phyloP scores from a whole-genome alignment of 176 grass and related monocot species.

The Triticum urartu region DNA sequence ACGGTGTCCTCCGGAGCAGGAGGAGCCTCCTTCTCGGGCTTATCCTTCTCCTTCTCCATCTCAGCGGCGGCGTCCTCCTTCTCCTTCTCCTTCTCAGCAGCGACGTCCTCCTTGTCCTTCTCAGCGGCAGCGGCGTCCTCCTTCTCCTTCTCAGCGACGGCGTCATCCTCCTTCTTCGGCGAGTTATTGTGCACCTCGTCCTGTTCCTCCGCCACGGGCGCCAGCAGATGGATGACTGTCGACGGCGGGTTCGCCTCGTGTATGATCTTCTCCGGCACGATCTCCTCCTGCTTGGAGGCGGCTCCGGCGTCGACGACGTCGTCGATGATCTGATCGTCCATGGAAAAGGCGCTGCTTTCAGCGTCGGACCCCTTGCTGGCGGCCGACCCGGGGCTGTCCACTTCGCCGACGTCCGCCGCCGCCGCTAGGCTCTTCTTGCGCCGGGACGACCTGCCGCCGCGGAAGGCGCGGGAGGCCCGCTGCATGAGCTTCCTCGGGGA shows the following conservation, averaged over 20 bases:
- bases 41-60: neutral
- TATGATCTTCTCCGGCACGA: conserved; percentile 56
- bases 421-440: neutral
- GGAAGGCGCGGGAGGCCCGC: conserved; percentile 42
- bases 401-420: neutral
- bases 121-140: neutral
- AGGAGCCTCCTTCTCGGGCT: too few relatives aligned
- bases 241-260: conserved; percentile 16
- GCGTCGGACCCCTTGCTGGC: conserved; percentile 1
- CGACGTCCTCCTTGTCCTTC: too few relatives aligned
- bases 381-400: neutral
- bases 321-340: neutral
- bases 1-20: neutral
- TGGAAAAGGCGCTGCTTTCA: neutral
- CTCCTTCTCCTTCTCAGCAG: neutral
- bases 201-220: neutral
- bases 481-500: conserved; percentile 48
- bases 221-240: neutral
- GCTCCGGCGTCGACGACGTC: neutral
- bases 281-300: neutral
- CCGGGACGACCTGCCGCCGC: conserved; percentile 31
- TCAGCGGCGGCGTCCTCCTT: neutral
- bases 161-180: conserved; percentile 3
- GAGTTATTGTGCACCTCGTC: conserved; percentile 7
- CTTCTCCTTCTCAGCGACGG: neutral